Evolutionary conservation across 176 grass and related monocot genomes (phyloP).

Genomic region (Alopecurus myosuroides): DNA sequence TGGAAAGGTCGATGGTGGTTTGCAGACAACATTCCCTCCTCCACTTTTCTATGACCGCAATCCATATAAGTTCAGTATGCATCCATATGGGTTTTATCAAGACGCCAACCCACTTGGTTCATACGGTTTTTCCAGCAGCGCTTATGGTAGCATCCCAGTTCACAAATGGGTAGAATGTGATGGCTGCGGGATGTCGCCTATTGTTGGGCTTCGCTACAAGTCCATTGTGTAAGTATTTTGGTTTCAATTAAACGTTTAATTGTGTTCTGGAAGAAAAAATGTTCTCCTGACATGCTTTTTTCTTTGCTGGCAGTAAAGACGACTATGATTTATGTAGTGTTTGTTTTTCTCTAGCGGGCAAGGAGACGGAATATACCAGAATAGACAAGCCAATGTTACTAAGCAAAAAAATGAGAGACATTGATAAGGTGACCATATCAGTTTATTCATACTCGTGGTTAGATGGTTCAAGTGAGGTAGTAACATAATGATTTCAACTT

Average conservation of each 20-base stretch:
- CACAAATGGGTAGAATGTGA: conserved; percentile 60
- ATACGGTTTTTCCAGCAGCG: not conserved
- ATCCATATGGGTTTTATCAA: not conserved
- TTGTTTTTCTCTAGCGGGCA: conserved; percentile 56
- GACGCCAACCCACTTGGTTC: not conserved
- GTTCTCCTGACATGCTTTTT: conserved; percentile 5
- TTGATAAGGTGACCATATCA: conserved; percentile 8
- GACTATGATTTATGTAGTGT: conserved; percentile 54
- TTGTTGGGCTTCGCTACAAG: conserved; percentile 57
- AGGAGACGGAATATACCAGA: conserved; percentile 49
- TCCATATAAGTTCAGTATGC: not conserved
- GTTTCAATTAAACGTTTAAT: not conserved
- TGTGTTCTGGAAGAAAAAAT: not conserved
- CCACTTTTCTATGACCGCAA: not conserved
- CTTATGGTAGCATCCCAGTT: conserved; percentile 2
- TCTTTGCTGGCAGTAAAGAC: conserved; percentile 48
- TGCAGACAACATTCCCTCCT: not conserved
- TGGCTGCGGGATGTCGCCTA: conserved; percentile 58
- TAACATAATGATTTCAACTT: not conserved
- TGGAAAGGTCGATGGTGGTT: not conserved
- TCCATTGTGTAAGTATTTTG: conserved; percentile 55
- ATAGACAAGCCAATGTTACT: conserved; percentile 29
- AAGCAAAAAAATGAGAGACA: not conserved
- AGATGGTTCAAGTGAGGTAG: conserved; percentile 2
- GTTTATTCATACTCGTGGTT: conserved; percentile 16